These are phyloP conservation scores for Hericium coralloides DNA, from an alignment of 768 basidiomycete genomes.

Conservation along the genomic window DNA sequence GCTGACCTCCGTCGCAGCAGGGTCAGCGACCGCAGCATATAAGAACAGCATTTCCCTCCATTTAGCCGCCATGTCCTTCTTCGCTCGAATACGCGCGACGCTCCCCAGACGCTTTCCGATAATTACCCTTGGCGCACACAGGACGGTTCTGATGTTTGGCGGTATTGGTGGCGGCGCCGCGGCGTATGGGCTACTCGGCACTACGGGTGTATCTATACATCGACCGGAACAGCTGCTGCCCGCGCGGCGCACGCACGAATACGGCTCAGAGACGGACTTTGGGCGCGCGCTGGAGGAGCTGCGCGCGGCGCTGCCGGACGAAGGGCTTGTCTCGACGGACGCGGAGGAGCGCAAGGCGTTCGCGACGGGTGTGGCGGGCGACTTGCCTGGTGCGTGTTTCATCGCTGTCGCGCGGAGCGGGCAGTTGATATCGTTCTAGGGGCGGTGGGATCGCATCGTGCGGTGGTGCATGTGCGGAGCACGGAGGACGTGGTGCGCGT, in stretches of 20 bases:
- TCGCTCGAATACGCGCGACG: too few relatives aligned
- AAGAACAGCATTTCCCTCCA: too few relatives aligned
- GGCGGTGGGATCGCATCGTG: slow-evolving; percentile 9
- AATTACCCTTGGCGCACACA: too few relatives aligned
- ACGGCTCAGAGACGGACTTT: not conserved
- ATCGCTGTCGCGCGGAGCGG: not conserved
- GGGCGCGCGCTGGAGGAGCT: not conserved
- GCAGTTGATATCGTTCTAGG: not conserved
- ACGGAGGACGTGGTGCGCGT: slow-evolving; percentile 80
- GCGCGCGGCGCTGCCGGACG: not conserved
- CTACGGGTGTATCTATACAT: too few relatives aligned
- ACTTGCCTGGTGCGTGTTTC: not conserved
- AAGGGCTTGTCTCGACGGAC: not conserved
- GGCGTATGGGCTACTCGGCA: too few relatives aligned
- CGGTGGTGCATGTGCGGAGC: slow-evolving; percentile 47
- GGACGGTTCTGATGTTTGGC: too few relatives aligned
- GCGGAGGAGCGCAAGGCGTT: not conserved
- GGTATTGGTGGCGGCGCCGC: too few relatives aligned
- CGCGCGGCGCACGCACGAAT: not conserved
- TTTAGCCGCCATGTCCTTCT: too few relatives aligned
- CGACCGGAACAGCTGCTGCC: too few relatives aligned
- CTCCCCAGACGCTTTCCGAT: too few relatives aligned
- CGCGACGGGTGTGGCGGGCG: not conserved
- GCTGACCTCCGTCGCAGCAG: too few relatives aligned
- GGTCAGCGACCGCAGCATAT: too few relatives aligned